Conservation (phyloP, 805 yeast genomes). For the Schizosaccharomyces cryophilus region DNA sequence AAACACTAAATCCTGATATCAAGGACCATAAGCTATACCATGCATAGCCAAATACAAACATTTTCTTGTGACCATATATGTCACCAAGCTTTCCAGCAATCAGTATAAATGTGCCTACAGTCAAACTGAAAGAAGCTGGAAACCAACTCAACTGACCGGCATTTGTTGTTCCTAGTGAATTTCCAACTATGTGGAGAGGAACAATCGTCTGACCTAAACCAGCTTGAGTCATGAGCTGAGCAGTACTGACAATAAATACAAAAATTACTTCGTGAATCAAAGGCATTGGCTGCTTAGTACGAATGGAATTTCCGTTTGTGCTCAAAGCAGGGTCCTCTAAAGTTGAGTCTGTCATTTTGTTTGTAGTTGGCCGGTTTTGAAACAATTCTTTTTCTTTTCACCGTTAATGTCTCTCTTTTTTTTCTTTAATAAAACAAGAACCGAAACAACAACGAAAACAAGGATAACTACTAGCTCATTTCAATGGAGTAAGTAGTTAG, state of each 20-base stretch:
- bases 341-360: no score
- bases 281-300: neutral
- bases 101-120: conserved; percentile 49
- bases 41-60: conserved; percentile 29
- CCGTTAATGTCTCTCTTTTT: no score
- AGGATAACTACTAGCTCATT: no score
- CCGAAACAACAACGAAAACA: no score
- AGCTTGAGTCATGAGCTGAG: conserved; percentile 20
- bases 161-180: conserved; percentile 12
- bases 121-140: conserved; percentile 43
- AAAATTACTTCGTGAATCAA: conserved; percentile 9
- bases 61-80: conserved; percentile 33
- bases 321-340: no score
- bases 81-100: conserved; percentile 52
- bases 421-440: no score
- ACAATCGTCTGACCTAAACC: conserved; percentile 15
- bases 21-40: conserved; percentile 35
- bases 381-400: no score
- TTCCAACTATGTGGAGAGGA: conserved; percentile 13
- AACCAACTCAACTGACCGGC: conserved; percentile 29
- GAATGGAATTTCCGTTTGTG: no score
- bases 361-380: no score
- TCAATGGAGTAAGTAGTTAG: no score
- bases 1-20: conserved; percentile 33
- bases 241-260: conserved; percentile 10